Evolutionary conservation across 768 basidiomycete genomes (phyloP).

Genomic region (Lactarius psammicola): DNA sequence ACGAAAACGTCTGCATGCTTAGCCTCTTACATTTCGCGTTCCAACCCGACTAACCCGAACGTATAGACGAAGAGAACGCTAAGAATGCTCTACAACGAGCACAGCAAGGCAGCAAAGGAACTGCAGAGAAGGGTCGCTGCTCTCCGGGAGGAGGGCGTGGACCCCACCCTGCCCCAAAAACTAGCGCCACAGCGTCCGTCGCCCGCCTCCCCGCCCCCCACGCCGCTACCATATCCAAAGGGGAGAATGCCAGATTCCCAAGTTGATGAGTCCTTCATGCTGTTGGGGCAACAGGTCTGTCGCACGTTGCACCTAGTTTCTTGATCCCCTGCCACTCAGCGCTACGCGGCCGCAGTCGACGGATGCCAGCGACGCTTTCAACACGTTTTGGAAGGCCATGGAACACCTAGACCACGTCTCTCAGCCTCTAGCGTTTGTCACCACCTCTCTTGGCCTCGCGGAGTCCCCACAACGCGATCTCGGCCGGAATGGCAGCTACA

Average conservation of each 20-base stretch:
- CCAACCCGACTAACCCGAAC: not conserved
- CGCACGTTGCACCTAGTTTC: constrained; percentile 7
- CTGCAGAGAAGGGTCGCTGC: constrained; percentile 69
- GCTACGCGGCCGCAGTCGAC: constrained; percentile 23
- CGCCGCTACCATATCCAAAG: constrained; percentile 45
- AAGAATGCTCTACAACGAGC: constrained; percentile 71
- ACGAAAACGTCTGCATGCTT: constrained; percentile 56
- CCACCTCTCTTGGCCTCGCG: constrained; percentile 61
- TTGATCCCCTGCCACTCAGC: constrained; percentile 12
- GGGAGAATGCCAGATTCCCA: constrained; percentile 48
- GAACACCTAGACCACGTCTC: constrained; percentile 86
- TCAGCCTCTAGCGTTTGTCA: constrained; percentile 79
- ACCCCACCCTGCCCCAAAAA: constrained; percentile 72
- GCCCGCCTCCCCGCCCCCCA: constrained; percentile 28
- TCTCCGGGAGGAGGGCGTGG: constrained; percentile 71
- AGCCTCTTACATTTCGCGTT: constrained; percentile 15
- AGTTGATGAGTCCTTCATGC: constrained; percentile 88
- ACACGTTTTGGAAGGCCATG: constrained; percentile 86
- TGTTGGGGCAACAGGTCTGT: constrained; percentile 74
- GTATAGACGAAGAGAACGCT: constrained; percentile 73
- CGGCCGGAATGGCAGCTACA: constrained; percentile 51
- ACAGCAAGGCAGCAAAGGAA: constrained; percentile 67
- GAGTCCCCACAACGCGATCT: constrained; percentile 36
- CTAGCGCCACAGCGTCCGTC: constrained; percentile 35
- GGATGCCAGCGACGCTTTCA: constrained; percentile 84